Conservation (phyloP, 352 stramenopile genomes). For the Globisporangium parvum region DNA sequence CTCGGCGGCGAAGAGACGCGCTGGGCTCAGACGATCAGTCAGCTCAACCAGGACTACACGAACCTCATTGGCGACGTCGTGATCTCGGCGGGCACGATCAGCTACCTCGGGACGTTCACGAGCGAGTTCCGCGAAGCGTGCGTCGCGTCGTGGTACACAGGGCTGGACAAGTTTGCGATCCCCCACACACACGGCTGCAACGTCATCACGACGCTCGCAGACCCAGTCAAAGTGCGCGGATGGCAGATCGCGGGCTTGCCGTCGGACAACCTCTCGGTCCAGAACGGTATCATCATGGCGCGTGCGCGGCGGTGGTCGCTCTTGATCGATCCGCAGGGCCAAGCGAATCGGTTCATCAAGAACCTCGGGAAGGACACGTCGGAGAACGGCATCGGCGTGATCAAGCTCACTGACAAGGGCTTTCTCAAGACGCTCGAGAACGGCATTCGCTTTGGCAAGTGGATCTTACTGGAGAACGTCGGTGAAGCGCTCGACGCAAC, state of each 20-base stretch:
- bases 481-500: constrained; percentile 84
- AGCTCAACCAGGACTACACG: constrained; percentile 72
- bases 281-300: constrained; percentile 93
- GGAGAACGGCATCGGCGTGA: constrained; percentile 81
- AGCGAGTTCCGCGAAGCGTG: constrained; percentile 88
- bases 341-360: constrained; percentile 93
- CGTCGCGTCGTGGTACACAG: constrained; percentile 78
- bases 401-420: constrained; percentile 77
- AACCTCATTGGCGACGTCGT: constrained; percentile 91
- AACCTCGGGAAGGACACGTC: constrained; percentile 84
- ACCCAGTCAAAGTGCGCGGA: constrained; percentile 85
- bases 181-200: constrained; percentile 83
- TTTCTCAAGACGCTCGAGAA: constrained; percentile 88
- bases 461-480: constrained; percentile 89
- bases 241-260: constrained; percentile 91
- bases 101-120: constrained; percentile 92
- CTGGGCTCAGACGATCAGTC: constrained; percentile 81
- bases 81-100: constrained; percentile 89
- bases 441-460: constrained; percentile 90
- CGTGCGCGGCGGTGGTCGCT: constrained; percentile 86
- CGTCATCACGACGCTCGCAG: constrained; percentile 84
- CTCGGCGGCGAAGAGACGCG: constrained; percentile 87
- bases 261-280: constrained; percentile 86
- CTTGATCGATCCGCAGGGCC: constrained; percentile 90
- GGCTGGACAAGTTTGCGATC: constrained; percentile 62